Base-by-base conservation (phyloP, 2,329 filamentous ascomycete species). In the Talaromyces marneffei region DNA sequence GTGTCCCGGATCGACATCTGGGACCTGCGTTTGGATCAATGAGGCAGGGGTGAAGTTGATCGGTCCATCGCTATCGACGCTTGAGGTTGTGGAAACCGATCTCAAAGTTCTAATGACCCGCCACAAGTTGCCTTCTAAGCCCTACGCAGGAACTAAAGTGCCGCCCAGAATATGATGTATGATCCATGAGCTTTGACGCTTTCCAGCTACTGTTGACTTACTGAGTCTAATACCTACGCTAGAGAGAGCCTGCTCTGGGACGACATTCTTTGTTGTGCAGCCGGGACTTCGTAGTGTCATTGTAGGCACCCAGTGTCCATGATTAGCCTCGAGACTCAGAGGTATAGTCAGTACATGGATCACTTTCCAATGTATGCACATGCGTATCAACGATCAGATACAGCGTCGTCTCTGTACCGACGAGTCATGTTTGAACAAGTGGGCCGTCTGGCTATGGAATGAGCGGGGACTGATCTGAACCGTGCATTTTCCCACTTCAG, bases 21-120 rank as follows among this genome's bases (percentile, higher is more conserved):
- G 62, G 62, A 64, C 62, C 62, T 64, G 62, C 62, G 62, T 64
- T 62, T 37, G 37, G 59, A 59, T 57, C 52, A 60, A 40, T 52
- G 44, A 54, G 57, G 53, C 64, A 66, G 62, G 64, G 63, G 63
- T 63, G 61, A 63, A 55, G 55, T 53, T 66, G 67, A 70, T 68
- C 66, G 63, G 35, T 66, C 55, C 56, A 56, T 62, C 33, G 50
- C 56, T 60, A 63, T 59, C 65, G 62, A 61, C 62, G 61, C 63
- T 61, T 37, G 18, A 62, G 58, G 59, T 44, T 62, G 58, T 60
- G 62, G 56, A 59, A 62, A 61, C 40, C 48, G 64, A 63, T 56
- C 39, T 50, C 54, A 65, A 44, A 7, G 27, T 64, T 60, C 58
- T 62, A n/a, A 44, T 35, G 44, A 58, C 62, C 35, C 57, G 60